Conservation (phyloP, 1,139 yeast genomes). For the Yamadazyma atmosphaerica region DNA sequence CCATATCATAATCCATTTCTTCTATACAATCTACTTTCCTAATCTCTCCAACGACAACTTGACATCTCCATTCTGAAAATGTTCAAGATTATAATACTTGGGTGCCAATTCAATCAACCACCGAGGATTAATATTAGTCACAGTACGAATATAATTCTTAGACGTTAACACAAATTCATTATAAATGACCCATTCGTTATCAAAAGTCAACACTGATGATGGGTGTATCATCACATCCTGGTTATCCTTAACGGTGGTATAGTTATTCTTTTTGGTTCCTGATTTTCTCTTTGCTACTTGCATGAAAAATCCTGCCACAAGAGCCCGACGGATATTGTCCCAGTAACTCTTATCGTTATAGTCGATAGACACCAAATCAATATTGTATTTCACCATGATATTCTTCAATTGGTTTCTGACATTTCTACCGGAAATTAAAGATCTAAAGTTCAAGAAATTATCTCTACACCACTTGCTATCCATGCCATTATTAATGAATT, state of each 20-base stretch:
- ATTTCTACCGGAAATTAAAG: slow-evolving; percentile 78
- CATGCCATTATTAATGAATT: slow-evolving; percentile 58
- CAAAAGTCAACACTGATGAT: slow-evolving; percentile 81
- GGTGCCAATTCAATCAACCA: slow-evolving; percentile 91
- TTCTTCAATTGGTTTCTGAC: slow-evolving; percentile 83
- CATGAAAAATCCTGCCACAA: slow-evolving; percentile 95
- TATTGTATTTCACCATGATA: slow-evolving; percentile 78
- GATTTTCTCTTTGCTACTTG: slow-evolving; percentile 90
- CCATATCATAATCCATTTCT: too few species aligned
- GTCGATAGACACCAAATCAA: slow-evolving; percentile 71
- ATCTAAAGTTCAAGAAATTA: slow-evolving; percentile 79
- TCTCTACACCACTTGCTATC: slow-evolving; percentile 94
- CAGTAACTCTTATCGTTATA: slow-evolving; percentile 67
- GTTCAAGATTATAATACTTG: slow-evolving; percentile 71
- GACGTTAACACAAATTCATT: slow-evolving; percentile 94
- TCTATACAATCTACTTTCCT: slow-evolving; percentile 40
- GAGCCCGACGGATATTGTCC: slow-evolving; percentile 79
- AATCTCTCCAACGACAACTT: slow-evolving; percentile 71
- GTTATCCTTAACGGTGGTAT: slow-evolving; percentile 88
- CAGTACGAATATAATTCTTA: slow-evolving; percentile 91
- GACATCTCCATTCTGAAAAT: slow-evolving; percentile 82
- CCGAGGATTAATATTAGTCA: slow-evolving; percentile 88
- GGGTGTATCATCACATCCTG: slow-evolving; percentile 96
- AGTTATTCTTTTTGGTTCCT: slow-evolving; percentile 63
- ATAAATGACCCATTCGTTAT: slow-evolving; percentile 90